Evolutionary conservation across 331 rosid genomes (phyloP).

Genomic region (Ulmus americana): DNA sequence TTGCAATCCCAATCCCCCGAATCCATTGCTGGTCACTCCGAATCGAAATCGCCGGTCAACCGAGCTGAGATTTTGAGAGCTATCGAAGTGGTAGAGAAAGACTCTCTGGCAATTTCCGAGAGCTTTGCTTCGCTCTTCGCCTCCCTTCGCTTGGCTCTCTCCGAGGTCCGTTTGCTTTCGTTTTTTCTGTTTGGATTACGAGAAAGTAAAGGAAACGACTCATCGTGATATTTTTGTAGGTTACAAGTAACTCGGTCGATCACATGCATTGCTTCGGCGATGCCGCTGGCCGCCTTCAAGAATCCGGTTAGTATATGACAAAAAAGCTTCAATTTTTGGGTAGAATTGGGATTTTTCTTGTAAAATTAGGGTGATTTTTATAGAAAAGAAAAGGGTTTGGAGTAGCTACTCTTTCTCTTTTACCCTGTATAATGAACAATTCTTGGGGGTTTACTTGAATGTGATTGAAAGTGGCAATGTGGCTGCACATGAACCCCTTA

Average conservation of each 20-base stretch:
- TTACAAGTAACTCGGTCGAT: slow-evolving; percentile 58
- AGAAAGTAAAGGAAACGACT: slow-evolving; percentile 8
- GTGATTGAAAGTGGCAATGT: neutral
- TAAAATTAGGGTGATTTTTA: neutral
- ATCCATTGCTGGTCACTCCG: slow-evolving; percentile 10
- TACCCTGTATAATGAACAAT: neutral
- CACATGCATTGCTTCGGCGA: slow-evolving; percentile 75
- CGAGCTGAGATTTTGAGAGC: slow-evolving; percentile 51
- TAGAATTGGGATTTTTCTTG: neutral
- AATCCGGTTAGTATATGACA: slow-evolving; percentile 49
- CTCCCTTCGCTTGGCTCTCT: slow-evolving; percentile 68
- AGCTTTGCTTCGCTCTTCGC: slow-evolving; percentile 75
- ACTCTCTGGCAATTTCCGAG: slow-evolving; percentile 61
- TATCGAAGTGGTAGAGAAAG: slow-evolving; percentile 66
- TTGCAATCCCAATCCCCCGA: slow-evolving; percentile 17
- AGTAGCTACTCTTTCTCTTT: neutral
- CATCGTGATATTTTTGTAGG: slow-evolving; percentile 22
- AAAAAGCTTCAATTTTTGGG: neutral
- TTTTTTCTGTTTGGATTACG: slow-evolving; percentile 15
- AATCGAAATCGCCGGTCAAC: slow-evolving; percentile 25
- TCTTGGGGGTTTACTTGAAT: neutral
- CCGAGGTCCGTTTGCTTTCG: slow-evolving; percentile 33
- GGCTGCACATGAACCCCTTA: too few relatives aligned
- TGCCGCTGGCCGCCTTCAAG: slow-evolving; percentile 87
- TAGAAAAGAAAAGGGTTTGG: neutral